Evolutionary conservation across 2,329 filamentous ascomycete species (phyloP).

Genomic region (Lachnellula occidentalis): DNA sequence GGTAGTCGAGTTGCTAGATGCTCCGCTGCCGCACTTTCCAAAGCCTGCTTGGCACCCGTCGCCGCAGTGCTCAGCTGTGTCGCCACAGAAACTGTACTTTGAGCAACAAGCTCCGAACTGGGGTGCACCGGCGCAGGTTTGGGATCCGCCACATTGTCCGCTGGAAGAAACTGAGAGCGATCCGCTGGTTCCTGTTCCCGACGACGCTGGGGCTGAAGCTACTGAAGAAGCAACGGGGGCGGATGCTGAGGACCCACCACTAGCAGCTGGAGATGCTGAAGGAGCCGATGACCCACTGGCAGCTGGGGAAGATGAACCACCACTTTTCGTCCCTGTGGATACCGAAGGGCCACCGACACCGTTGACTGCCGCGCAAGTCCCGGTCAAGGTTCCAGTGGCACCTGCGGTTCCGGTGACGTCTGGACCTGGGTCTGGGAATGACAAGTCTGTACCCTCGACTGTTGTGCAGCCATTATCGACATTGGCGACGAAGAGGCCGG

Average conservation of each 20-base stretch:
- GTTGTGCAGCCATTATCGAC: slow-evolving; percentile 46
- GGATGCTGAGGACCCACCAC: background rate
- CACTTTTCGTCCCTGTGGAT: slow-evolving; percentile 2
- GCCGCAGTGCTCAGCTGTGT: slow-evolving; percentile 2
- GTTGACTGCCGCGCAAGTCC: slow-evolving; percentile 24
- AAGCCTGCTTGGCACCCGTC: slow-evolving; percentile 2
- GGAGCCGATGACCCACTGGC: background rate
- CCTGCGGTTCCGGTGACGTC: slow-evolving; percentile 20
- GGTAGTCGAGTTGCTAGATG: background rate
- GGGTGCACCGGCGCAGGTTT: background rate
- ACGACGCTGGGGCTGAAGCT: background rate
- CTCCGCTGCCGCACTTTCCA: background rate
- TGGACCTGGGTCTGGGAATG: slow-evolving; percentile 51
- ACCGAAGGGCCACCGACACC: slow-evolving; percentile 11
- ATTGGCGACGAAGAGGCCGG: slow-evolving; percentile 55
- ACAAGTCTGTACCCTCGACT: slow-evolving; percentile 40
- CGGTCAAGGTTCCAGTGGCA: slow-evolving; percentile 13
- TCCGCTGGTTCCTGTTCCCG: background rate
- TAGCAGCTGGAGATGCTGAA: background rate
- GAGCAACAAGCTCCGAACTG: slow-evolving; percentile 6
- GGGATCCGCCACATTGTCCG: background rate
- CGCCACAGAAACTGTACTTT: slow-evolving; percentile 1
- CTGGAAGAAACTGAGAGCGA: background rate
- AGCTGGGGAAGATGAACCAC: background rate
- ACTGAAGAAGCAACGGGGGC: background rate